Base-by-base conservation (phyloP, 331 rosid species). In the Pyrus hybrid region DNA sequence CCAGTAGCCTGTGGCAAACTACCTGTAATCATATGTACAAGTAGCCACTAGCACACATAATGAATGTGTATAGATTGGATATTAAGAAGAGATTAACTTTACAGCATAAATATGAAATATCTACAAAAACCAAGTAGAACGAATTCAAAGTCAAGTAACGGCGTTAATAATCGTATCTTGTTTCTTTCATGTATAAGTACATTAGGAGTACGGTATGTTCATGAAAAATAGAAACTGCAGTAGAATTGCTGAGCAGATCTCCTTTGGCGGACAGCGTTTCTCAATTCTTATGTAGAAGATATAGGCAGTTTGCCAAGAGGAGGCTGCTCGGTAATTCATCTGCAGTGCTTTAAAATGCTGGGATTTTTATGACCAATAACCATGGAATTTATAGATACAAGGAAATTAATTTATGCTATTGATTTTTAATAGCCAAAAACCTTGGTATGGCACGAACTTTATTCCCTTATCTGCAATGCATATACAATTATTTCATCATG, bases 191-290 rank as follows among this genome's bases (percentile, higher is more conserved):
- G 54, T 14, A 5, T 49, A 49, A 49, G n/a, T 8, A 49, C 56
- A 49, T 16, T 49, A 16, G 17, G 67, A 62, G 43, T 28, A 63
- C 7, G 23, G 68, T 62, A 26, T 25, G 30, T 7, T 17, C 35
- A 7, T 26, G 35, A 12, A 26, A 13, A 37, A 61, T 13, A 61
- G 30, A 61, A 13, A 29, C 70, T 73, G 77, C 68, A 29, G 64
- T 47, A 49, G 78, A 75, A 75, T 75, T 75, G 32, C 72, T 51
- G 72, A 49, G 72, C 78, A 75, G 53, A 49, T 75, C 78, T 64
- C 78, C 78, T 21, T 75, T 75, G 78, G 78, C 78, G 49, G 25
- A 64, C 72, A 6, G 25, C 35, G 18, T 73, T 41, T 13, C 8
- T 33, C 57, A 35, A 8, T 37, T 37, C 43, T 37, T 37, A 22